phyloP scores from a whole-genome alignment of 176 grass and related monocot species.

The Oryza glumipatula region DNA sequence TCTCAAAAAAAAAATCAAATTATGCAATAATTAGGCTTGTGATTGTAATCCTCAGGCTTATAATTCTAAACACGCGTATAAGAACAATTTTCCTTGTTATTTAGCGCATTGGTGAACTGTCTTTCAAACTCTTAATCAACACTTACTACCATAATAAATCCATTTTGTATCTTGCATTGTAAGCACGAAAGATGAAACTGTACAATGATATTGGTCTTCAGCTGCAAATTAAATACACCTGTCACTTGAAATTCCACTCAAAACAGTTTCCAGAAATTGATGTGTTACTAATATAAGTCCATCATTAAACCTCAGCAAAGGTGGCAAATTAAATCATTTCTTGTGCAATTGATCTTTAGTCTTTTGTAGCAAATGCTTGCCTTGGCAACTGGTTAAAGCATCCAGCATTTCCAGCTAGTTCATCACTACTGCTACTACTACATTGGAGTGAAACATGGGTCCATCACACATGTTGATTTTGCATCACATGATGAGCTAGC shows the following conservation, averaged over 20 bases:
- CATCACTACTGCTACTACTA: neutral
- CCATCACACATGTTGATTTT: conserved; percentile 37
- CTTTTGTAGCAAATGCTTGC: conserved; percentile 8
- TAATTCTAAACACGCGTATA: neutral
- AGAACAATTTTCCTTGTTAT: conserved; percentile 6
- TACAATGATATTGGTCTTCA: neutral
- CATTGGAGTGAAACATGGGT: conserved; percentile 43
- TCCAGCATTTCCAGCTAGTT: conserved; percentile 26
- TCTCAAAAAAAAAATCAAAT: conserved; percentile 11
- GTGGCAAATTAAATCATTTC: conserved; percentile 1
- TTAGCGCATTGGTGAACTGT: conserved; percentile 22
- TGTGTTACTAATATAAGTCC: neutral
- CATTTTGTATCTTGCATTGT: neutral
- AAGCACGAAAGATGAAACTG: conserved; percentile 8
- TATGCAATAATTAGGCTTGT: conserved; percentile 14
- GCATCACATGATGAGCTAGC: conserved; percentile 49
- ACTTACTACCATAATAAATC: conserved; percentile 23
- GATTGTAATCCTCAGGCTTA: neutral
- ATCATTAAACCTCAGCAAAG: neutral
- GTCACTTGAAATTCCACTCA: neutral
- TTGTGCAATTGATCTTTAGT: neutral
- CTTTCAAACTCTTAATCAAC: conserved; percentile 9
- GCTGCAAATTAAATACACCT: neutral
- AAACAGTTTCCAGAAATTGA: neutral
- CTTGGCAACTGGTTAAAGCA: neutral